phyloP scores from a whole-genome alignment of 176 grass and related monocot species.

The Triticum dicoccoides region DNA sequence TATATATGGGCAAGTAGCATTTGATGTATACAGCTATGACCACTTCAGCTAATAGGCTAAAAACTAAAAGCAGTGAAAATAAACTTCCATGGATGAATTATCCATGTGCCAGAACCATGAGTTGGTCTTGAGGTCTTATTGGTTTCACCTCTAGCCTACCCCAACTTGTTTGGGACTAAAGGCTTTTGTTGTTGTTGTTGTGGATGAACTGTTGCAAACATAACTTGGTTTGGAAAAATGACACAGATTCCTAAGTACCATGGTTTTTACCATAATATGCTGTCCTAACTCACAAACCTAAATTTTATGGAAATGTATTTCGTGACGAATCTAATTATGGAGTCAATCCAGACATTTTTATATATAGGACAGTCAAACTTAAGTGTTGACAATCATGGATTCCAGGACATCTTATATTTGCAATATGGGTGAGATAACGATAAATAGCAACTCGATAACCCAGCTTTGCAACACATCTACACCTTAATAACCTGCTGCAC shows the following conservation, averaged over 20 bases:
- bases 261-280: background rate
- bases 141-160: too few relatives aligned
- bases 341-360: background rate
- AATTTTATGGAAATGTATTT: background rate
- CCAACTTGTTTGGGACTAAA: too few relatives aligned
- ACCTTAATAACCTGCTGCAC: constrained; percentile 7
- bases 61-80: constrained; percentile 5
- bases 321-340: background rate
- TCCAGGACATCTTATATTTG: background rate
- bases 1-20: background rate
- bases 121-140: too few relatives aligned
- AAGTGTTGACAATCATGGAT: background rate
- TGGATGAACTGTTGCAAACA: constrained; percentile 1
- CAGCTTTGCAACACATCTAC: background rate
- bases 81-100: constrained; percentile 11
- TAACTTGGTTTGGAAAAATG: background rate
- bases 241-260: background rate
- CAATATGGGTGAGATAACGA: background rate
- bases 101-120: background rate
- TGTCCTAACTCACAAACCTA: background rate
- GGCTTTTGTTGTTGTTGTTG: too few relatives aligned
- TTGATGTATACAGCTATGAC: background rate
- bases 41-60: background rate
- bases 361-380: background rate
- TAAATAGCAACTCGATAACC: background rate